Percentiles rank a stretch among this genome's conserved stretches.
phyloP scores from a whole-genome alignment of 2,329 filamentous ascomycete species.

The Aspergillus amoenus region DNA sequence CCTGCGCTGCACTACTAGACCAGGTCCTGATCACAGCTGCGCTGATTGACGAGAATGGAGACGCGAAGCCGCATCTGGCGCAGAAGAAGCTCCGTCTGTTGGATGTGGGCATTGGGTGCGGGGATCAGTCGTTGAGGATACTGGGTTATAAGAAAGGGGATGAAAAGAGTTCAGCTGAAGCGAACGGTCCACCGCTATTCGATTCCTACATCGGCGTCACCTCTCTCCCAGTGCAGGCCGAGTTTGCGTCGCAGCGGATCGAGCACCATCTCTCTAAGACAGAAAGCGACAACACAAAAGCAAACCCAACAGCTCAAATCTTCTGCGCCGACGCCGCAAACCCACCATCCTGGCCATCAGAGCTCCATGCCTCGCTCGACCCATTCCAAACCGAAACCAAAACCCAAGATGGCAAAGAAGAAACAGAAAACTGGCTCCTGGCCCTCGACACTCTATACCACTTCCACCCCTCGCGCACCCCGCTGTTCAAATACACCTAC shows the following conservation, averaged over 20 bases:
- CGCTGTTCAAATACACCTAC: constrained; percentile 46
- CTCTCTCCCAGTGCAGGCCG: constrained; percentile 48
- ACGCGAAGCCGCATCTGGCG: constrained; percentile 8
- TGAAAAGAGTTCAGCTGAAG: neutral
- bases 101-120: constrained; percentile 60
- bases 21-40: constrained; percentile 49
- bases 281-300: neutral
- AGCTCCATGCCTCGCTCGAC: constrained; percentile 19
- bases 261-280: neutral
- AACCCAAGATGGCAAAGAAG: neutral
- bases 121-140: constrained; percentile 56
- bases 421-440: constrained; percentile 46
- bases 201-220: constrained; percentile 57
- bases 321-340: constrained; percentile 53
- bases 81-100: constrained; percentile 29
- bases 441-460: constrained; percentile 60
- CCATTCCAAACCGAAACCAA: neutral
- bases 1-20: constrained; percentile 51
- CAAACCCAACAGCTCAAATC: constrained; percentile 26
- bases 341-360: constrained; percentile 44
- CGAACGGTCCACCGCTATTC: constrained; percentile 21
- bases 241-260: constrained; percentile 26
- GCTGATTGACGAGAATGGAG: constrained; percentile 28
- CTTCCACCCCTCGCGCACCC: constrained; percentile 53
- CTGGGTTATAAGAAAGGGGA: neutral